Percentiles rank a stretch among this genome's conserved stretches.
Evolutionary conservation across 768 basidiomycete genomes (phyloP).

Genomic region (Gymnopilus dilepis): DNA sequence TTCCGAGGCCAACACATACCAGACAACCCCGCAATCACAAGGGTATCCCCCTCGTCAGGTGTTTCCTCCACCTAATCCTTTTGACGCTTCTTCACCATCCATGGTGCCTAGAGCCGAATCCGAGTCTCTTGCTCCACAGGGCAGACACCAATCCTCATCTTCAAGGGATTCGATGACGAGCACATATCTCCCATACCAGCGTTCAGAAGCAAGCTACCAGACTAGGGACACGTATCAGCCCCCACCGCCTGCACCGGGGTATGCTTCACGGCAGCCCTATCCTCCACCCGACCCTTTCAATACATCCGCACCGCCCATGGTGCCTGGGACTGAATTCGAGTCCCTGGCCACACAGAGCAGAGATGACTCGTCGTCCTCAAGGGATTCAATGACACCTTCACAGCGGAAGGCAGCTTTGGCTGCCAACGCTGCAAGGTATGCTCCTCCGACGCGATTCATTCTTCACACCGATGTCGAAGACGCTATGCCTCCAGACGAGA

Average conservation of each 20-base stretch:
- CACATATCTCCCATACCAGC: no score
- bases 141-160: slow-evolving; percentile 6
- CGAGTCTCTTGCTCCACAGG: slow-evolving; percentile 12
- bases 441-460: slow-evolving; percentile 56
- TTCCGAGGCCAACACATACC: neutral
- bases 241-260: slow-evolving; percentile 1
- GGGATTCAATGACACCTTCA: slow-evolving; percentile 38
- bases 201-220: slow-evolving; percentile 2
- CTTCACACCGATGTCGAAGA: slow-evolving; percentile 77
- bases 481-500: slow-evolving; percentile 43
- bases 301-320: slow-evolving; percentile 24
- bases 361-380: slow-evolving; percentile 5
- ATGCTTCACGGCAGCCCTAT: slow-evolving; percentile 11
- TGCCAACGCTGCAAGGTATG: slow-evolving; percentile 42
- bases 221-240: neutral
- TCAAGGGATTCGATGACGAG: slow-evolving; percentile 33
- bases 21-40: slow-evolving; percentile 1
- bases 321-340: slow-evolving; percentile 15
- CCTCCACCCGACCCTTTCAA: slow-evolving; percentile 28
- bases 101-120: slow-evolving; percentile 12
- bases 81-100: slow-evolving; percentile 27
- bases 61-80: slow-evolving; percentile 23
- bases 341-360: slow-evolving; percentile 8
- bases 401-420: slow-evolving; percentile 63
- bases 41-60: slow-evolving; percentile 14